Conservation (phyloP, 2,329 filamentous ascomycete species). For the Claviceps pusilla region DNA sequence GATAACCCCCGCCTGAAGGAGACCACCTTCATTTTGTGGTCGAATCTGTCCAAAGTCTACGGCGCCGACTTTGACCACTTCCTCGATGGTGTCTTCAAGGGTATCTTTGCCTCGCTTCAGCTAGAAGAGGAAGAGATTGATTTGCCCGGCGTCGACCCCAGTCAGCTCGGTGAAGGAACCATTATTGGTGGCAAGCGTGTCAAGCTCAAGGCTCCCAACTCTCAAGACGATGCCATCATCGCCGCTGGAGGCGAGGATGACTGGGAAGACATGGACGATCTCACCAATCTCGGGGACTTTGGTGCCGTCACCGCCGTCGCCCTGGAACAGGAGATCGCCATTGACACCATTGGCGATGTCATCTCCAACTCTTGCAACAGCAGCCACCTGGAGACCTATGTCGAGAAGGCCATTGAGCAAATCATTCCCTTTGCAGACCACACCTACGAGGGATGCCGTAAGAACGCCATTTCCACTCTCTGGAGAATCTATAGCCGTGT, state of each 20-base stretch:
- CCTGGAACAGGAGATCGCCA: conserved; percentile 91
- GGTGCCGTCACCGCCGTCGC: conserved; percentile 77
- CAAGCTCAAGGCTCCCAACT: conserved; percentile 50
- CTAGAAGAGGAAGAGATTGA: conserved; percentile 81
- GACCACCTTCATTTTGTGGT: conserved; percentile 96
- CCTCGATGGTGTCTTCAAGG: conserved; percentile 61
- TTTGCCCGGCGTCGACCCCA: conserved; percentile 42
- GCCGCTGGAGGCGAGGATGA: conserved; percentile 39
- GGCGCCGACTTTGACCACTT: conserved; percentile 68
- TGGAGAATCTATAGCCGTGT: conserved; percentile 90
- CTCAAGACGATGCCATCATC: conserved; percentile 38
- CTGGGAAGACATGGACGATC: conserved; percentile 55
- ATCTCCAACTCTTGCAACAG: conserved; percentile 71
- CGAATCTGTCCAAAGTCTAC: conserved; percentile 86
- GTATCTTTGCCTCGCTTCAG: conserved; percentile 70
- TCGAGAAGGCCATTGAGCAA: conserved; percentile 74
- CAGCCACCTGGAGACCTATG: conserved; percentile 60
- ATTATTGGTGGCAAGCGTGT: conserved; percentile 71
- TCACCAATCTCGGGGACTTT: conserved; percentile 72
- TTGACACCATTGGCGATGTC: conserved; percentile 88
- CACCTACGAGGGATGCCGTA: conserved; percentile 82
- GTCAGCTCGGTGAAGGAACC: conserved; percentile 57
- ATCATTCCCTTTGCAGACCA: conserved; percentile 74
- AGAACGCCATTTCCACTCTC: conserved; percentile 77
- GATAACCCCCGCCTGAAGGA: conserved; percentile 85